These are phyloP conservation scores for Tulasnella sp. DNA, from an alignment of 768 basidiomycete species.

Conservation along the genomic window DNA sequence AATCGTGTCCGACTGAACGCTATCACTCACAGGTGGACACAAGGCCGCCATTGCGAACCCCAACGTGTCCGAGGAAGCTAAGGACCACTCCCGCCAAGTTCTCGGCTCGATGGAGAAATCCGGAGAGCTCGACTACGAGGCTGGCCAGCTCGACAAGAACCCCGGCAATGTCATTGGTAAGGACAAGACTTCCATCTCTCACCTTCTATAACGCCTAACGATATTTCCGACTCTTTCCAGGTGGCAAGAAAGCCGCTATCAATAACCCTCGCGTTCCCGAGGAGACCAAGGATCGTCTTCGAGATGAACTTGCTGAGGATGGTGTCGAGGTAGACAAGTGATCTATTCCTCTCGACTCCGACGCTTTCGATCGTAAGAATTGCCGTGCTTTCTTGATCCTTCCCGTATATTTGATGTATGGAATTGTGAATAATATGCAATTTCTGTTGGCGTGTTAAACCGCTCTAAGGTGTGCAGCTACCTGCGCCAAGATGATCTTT, in stretches of 20 bases:
- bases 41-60: slow-evolving; percentile 26
- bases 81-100: slow-evolving; percentile 26
- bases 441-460: too few relatives aligned
- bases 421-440: too few relatives aligned
- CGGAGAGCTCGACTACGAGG: slow-evolving; percentile 17
- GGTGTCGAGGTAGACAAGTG: slow-evolving; percentile 13
- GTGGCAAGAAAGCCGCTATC: slow-evolving; percentile 21
- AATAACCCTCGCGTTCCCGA: slow-evolving; percentile 24
- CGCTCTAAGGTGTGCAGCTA: too few relatives aligned
- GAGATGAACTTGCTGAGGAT: slow-evolving; percentile 12
- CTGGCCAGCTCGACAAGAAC: slow-evolving; percentile 20
- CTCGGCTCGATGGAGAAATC: slow-evolving; percentile 13
- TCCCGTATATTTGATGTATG: not conserved
- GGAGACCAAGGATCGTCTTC: slow-evolving; percentile 23
- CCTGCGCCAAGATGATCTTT: too few relatives aligned
- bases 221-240: not conserved
- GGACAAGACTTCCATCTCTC: too few relatives aligned
- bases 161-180: slow-evolving; percentile 24
- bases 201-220: too few relatives aligned
- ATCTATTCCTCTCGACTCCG: not conserved
- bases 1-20: not conserved
- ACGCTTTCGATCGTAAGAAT: not conserved
- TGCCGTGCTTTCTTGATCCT: not conserved
- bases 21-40: slow-evolving; percentile 6
- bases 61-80: slow-evolving; percentile 25